Base-by-base conservation (phyloP, 352 stramenopile genomes). In the Pythium periplocum region DNA sequence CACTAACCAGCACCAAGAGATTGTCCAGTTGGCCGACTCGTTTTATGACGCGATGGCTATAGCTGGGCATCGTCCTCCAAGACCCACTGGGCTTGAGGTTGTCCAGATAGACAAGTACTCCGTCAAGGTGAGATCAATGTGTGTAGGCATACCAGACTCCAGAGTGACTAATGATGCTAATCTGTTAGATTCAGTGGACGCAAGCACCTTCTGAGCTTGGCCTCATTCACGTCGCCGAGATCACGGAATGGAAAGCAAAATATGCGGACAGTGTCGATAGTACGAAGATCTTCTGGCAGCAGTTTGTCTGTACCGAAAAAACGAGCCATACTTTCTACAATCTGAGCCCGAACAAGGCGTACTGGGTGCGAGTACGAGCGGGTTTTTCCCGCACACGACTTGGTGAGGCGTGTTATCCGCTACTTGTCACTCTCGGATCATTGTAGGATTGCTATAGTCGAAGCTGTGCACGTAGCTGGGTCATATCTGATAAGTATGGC, bases 331-430 rank as follows among this genome's bases (percentile, higher is more conserved):
- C 54, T 26, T 73, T 78, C 42, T 59, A 65, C 51, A 67, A 64
- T 8, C 45, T 78, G 1, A 40, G 38, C 6, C 46, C 45, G 0
- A 53, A 45, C n/a, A 37, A 43, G 7, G 58, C 49, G 10, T 78
- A 78, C 45, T 75, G 62, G 52, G 30, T 78, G 4, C 65, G 69
- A 41, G 60, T 75, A 2, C 57, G 69, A 17, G 53, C 54, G 0
- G 66, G 69, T 2, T 68, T 71, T 31, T 55, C 55, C 12, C 51
- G 38, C 8, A 65, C 53, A 5, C 59, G 53, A n/a, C 60, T 66
- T 12, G 63, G 69, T 1, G 12, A 42, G 2, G 45, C 69, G 1
- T 73, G 55, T 17, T n/a, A 50, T 8, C 54, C 69, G 0, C 6
- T 78, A 4, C 63, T 78, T 10, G 60, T 62, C 17, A 26, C 17